These are phyloP conservation scores for Huntiella omanensis DNA, from an alignment of 2,329 filamentous ascomycete species.

Conservation along the genomic window DNA sequence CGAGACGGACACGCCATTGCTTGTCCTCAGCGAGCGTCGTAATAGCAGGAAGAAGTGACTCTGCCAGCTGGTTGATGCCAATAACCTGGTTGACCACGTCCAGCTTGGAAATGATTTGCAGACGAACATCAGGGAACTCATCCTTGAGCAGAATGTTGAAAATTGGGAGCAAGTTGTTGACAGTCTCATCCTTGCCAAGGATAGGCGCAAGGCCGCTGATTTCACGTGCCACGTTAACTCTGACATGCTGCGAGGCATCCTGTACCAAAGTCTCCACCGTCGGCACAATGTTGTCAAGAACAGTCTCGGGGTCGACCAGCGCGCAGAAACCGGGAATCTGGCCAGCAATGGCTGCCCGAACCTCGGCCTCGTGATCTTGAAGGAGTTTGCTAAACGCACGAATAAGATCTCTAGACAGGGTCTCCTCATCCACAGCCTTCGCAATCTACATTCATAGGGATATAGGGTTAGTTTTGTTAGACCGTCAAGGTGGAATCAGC, in stretches of 20 bases:
- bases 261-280: conserved; percentile 91
- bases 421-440: conserved; percentile 94
- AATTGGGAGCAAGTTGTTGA: conserved; percentile 70
- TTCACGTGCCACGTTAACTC: conserved; percentile 84
- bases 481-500: background rate
- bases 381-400: conserved; percentile 94
- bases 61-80: conserved; percentile 88
- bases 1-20: conserved; percentile 93
- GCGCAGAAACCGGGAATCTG: conserved; percentile 96
- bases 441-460: conserved; percentile 47
- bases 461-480: background rate
- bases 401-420: conserved; percentile 81
- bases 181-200: conserved; percentile 90
- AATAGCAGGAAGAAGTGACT: conserved; percentile 90
- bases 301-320: conserved; percentile 67
- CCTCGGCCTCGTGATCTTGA: conserved; percentile 95
- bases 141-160: conserved; percentile 99
- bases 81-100: conserved; percentile 98
- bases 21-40: conserved; percentile 97
- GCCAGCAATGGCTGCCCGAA: conserved; percentile 87
- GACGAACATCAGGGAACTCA: conserved; percentile 90
- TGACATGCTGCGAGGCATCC: conserved; percentile 90
- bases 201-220: conserved; percentile 95
- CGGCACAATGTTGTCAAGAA: conserved; percentile 92
- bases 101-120: conserved; percentile 99